These are phyloP conservation scores for Populus hybrid DNA, from an alignment of 441 rosid species.

Conservation along the genomic window DNA sequence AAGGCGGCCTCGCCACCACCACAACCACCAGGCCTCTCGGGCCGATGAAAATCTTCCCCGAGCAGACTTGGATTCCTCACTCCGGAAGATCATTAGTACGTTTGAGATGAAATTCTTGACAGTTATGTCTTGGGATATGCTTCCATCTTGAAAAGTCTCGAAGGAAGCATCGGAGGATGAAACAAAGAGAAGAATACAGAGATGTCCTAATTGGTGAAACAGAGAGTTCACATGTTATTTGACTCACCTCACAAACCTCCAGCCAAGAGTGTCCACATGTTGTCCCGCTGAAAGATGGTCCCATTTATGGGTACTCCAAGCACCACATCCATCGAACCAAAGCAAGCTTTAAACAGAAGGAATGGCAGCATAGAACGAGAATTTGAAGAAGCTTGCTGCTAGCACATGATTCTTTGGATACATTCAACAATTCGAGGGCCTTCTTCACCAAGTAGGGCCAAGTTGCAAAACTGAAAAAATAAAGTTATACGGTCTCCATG, in stretches of 20 bases:
- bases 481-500: not conserved
- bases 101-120: not conserved
- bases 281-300: slow-evolving; percentile 25
- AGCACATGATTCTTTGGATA: not conserved
- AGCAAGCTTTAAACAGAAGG: slow-evolving; percentile 9
- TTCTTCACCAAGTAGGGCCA: not conserved
- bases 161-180: not conserved
- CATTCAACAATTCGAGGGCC: not conserved
- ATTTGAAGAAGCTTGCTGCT: not conserved
- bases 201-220: slow-evolving; percentile 16
- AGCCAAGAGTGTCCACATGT: slow-evolving; percentile 22
- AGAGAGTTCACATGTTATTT: slow-evolving; percentile 26
- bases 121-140: not conserved
- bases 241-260: slow-evolving; percentile 16
- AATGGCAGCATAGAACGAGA: not conserved
- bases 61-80: not conserved
- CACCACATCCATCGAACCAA: slow-evolving; percentile 10
- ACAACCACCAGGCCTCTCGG: not conserved
- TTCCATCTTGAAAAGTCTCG: not conserved
- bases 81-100: not conserved
- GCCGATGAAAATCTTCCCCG: not conserved
- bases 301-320: slow-evolving; percentile 18
- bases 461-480: not conserved
- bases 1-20: not conserved
- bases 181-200: slow-evolving; percentile 27